Percentiles rank a stretch among this genome's conserved stretches.
Evolutionary conservation across 352 stramenopile genomes (phyloP).

Genomic region (Phytophthora macrochlamydospora): DNA sequence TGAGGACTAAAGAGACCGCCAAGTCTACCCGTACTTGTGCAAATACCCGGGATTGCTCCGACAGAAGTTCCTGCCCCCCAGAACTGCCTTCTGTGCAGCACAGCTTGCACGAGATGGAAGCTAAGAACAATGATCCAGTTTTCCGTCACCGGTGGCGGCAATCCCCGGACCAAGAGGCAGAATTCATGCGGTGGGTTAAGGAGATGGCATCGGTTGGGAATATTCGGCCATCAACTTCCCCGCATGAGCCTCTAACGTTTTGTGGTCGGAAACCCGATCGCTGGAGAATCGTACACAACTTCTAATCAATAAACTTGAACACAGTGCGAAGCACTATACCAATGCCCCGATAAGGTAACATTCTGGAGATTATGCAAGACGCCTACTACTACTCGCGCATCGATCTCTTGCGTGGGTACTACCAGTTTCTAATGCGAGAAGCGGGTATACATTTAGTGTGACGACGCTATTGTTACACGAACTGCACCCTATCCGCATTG

Average conservation of each 20-base stretch:
- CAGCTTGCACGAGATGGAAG: background rate
- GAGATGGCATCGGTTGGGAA: background rate
- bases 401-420: slow-evolving; percentile 26
- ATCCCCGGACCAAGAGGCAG: background rate
- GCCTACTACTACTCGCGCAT: slow-evolving; percentile 6
- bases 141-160: slow-evolving; percentile 1
- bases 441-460: background rate
- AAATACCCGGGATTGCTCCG: background rate
- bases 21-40: background rate
- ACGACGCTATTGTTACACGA: background rate
- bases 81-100: background rate
- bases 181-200: background rate
- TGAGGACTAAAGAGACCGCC: background rate
- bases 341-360: slow-evolving; percentile 22
- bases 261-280: slow-evolving; percentile 15
- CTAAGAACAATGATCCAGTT: background rate
- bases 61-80: background rate
- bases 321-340: slow-evolving; percentile 2
- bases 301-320: slow-evolving; percentile 7
- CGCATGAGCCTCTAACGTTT: background rate
- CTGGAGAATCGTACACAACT: slow-evolving; percentile 32
- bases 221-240: background rate
- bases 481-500: too few species aligned
- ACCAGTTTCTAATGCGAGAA: slow-evolving; percentile 26
- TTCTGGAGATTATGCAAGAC: slow-evolving; percentile 11